A percentile compares a stretch with the other conserved stretches of the same genome.
Conservation (phyloP, 2,329 filamentous ascomycete genomes). For the Biscogniauxia mediterranea region DNA sequence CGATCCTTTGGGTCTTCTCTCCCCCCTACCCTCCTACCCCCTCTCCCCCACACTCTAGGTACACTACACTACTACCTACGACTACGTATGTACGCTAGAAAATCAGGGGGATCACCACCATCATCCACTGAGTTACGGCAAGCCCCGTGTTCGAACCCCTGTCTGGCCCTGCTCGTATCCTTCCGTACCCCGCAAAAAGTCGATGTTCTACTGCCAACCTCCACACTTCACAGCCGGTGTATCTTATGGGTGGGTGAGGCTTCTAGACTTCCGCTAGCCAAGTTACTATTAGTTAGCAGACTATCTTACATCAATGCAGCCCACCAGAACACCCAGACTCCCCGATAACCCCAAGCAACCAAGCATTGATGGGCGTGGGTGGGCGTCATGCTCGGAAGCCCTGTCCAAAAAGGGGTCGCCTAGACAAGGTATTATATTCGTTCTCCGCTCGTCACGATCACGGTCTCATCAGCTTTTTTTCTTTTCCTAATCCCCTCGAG, state of each 20-base stretch:
- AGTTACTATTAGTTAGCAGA: neutral
- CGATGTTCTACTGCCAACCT: conserved; percentile 8
- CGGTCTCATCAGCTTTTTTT: neutral
- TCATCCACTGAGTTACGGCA: neutral
- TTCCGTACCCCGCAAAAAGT: conserved; percentile 14
- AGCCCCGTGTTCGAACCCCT: neutral
- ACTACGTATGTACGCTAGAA: neutral
- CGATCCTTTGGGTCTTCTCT: neutral
- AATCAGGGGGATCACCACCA: neutral
- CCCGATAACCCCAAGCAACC: neutral
- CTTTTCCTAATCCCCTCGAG: too few species aligned
- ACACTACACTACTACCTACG: too few species aligned
- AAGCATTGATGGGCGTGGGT: neutral
- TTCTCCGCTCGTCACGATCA: conserved; percentile 2
- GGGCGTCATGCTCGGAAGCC: conserved; percentile 1
- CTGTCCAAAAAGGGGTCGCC: neutral
- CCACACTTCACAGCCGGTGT: conserved; percentile 6
- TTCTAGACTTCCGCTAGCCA: conserved; percentile 1
- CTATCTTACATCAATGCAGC: neutral
- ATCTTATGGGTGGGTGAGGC: conserved; percentile 2
- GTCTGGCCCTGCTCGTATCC: neutral
- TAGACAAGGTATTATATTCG: neutral
- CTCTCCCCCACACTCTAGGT: too few species aligned
- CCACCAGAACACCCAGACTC: neutral
- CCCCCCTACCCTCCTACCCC: too few species aligned